These are phyloP conservation scores for Thermothielavioides terrestris DNA, from an alignment of 495 filamentous ascomycete species.

Conservation along the genomic window DNA sequence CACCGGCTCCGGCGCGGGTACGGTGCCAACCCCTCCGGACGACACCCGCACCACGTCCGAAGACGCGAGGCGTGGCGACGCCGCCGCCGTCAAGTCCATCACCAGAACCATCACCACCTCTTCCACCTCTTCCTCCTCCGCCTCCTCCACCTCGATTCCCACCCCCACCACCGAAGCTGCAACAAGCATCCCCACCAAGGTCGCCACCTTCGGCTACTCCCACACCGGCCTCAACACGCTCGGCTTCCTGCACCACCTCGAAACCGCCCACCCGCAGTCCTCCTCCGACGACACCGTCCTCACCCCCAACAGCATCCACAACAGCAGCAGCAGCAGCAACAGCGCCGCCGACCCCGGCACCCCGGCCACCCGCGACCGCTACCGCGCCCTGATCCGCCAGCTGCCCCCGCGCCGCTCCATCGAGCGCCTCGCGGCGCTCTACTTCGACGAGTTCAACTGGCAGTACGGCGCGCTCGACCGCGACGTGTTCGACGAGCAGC, in stretches of 20 bases:
- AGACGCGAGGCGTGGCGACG: too few relatives aligned
- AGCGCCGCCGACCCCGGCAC: not conserved
- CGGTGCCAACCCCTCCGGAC: too few relatives aligned
- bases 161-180: not conserved
- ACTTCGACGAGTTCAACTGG: constrained; percentile 52
- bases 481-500: constrained; percentile 38
- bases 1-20: not conserved
- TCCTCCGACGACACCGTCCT: constrained; percentile 4
- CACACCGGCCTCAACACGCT: constrained; percentile 37
- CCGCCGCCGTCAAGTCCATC: not conserved
- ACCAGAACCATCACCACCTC: not conserved
- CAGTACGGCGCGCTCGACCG: constrained; percentile 50
- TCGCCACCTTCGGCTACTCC: constrained; percentile 42
- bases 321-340: not conserved
- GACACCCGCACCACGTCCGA: too few relatives aligned
- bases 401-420: constrained; percentile 46
- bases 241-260: constrained; percentile 44
- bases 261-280: constrained; percentile 22
- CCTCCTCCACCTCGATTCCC: not conserved
- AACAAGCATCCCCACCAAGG: constrained; percentile 26
- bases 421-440: constrained; percentile 44
- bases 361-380: constrained; percentile 31
- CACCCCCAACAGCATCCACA: constrained; percentile 1
- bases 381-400: constrained; percentile 44
- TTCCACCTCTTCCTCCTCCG: not conserved